Evolutionary conservation across 495 filamentous ascomycete genomes (phyloP), one percentile per base, ranked within the genome.

Genomic region (Penicillium verhagenii): DNA sequence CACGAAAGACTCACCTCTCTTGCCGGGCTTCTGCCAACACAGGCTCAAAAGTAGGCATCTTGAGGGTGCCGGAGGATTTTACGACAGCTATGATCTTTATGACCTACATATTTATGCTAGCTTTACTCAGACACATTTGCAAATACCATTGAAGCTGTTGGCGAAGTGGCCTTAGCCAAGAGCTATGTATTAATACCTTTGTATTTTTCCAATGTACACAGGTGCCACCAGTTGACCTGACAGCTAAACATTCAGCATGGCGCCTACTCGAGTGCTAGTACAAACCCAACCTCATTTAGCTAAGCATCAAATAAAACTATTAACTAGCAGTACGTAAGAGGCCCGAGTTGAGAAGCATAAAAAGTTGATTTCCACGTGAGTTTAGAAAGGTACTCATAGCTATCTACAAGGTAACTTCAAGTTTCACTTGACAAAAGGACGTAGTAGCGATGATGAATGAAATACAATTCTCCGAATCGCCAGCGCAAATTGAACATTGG

Each of bases 1-100:
- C 69, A 65, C 26, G 60, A 76, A 35, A 57, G 76, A 37, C 59
- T 79, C 56, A 56, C 58, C 21, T 74, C 70, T 40, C 47, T 78
- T 50, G 48, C 76, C 24, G 54, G 75, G 9, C 42, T 61, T 44
- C 26, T 67, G 35, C 20, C 51, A 14, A 53, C 33, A 2, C 13
- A 13, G 13, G 33, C 10, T 13, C 14, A 35, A n/a, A 35, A n/a
- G 14, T 6, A 3, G 13, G 14, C 33, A n/a, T 6, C 33, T 11
- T 35, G 33, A n/a, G 33, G 13, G 13, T 35, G 13, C 16, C 14
- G 13, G 14, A n/a, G 13, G 0, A 52, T 25, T 29, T 56, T n/a
- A 65, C 35, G 61, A 63, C 31, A 14, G 23, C 18, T 21, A 59
- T 39, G 56, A 63, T 50, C 9, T 16, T 53, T 35, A 59, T 51